These are phyloP conservation scores for Beauveria sp. DNA, from an alignment of 2,329 filamentous ascomycete species.

Conservation along the genomic window DNA sequence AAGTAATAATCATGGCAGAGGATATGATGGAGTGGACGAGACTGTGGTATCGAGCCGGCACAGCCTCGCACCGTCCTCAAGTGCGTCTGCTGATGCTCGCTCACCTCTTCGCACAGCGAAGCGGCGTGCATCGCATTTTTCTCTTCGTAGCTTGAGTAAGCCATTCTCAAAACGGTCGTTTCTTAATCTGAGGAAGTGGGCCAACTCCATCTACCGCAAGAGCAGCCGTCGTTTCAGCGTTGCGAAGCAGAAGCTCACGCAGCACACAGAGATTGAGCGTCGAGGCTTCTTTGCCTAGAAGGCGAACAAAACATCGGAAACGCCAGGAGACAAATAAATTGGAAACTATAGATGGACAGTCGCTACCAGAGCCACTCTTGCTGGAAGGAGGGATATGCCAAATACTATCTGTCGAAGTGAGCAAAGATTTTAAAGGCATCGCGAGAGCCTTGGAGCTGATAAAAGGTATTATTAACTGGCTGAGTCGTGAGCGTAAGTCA, in stretches of 20 bases:
- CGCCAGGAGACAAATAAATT: slow-evolving; percentile 19
- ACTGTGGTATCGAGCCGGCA: slow-evolving; percentile 1
- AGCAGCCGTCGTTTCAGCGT: slow-evolving; percentile 20
- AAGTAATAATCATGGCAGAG: not conserved
- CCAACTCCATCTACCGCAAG: slow-evolving; percentile 19
- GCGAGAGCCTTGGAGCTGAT: not conserved
- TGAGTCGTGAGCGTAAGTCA: not conserved
- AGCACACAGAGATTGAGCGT: slow-evolving; percentile 19
- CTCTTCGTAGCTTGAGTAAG: slow-evolving; percentile 21
- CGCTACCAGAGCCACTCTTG: slow-evolving; percentile 22
- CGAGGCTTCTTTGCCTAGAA: slow-evolving; percentile 23
- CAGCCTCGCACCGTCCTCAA: slow-evolving; percentile 2
- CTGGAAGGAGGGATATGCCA: slow-evolving; percentile 29
- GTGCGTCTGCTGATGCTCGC: not conserved
- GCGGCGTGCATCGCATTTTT: slow-evolving; percentile 25
- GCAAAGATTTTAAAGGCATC: slow-evolving; percentile 20
- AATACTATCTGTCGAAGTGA: slow-evolving; percentile 26
- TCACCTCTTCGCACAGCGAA: slow-evolving; percentile 18
- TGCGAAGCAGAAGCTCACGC: slow-evolving; percentile 21
- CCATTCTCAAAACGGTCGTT: slow-evolving; percentile 21
- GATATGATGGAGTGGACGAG: slow-evolving; percentile 8
- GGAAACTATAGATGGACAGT: slow-evolving; percentile 13
- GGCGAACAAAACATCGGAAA: slow-evolving; percentile 18
- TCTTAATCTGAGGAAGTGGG: slow-evolving; percentile 24
- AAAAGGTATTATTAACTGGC: not conserved